Conservation (phyloP, 1,139 yeast species). For the Diutina neorugosa region DNA sequence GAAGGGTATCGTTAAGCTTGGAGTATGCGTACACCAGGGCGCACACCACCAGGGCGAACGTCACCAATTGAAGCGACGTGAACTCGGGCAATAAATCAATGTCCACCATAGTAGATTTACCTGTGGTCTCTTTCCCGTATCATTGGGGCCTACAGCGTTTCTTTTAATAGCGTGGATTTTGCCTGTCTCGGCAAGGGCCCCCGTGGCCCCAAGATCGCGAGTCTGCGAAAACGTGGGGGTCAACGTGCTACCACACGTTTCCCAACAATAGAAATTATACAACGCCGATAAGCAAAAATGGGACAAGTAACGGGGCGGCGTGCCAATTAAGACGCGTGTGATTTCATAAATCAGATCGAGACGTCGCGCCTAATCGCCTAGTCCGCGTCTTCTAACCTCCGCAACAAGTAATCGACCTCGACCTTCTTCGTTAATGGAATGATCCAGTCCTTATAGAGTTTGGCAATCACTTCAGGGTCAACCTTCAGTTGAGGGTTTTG, state of each 20-base stretch:
- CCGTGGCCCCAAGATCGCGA: neutral
- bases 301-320: neutral
- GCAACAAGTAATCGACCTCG: conserved; percentile 78
- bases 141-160: neutral
- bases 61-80: conserved; percentile 1
- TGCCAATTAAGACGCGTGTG: neutral
- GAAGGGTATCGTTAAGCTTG: conserved; percentile 11
- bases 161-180: neutral
- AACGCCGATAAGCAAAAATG: neutral
- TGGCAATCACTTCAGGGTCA: conserved; percentile 68
- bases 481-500: conserved; percentile 67
- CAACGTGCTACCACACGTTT: neutral
- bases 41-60: conserved; percentile 2
- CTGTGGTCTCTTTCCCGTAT: neutral
- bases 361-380: neutral
- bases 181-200: neutral
- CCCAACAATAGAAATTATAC: neutral
- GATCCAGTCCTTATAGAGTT: conserved; percentile 74
- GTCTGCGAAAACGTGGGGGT: conserved; percentile 2
- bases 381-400: conserved; percentile 59
- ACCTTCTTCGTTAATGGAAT: conserved; percentile 93
- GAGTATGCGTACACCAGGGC: neutral
- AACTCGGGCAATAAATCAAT: conserved; percentile 1
- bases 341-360: neutral
- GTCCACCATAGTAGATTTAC: neutral